Evolutionary conservation across 768 basidiomycete genomes (phyloP).

Genomic region (Amanita phalloides): DNA sequence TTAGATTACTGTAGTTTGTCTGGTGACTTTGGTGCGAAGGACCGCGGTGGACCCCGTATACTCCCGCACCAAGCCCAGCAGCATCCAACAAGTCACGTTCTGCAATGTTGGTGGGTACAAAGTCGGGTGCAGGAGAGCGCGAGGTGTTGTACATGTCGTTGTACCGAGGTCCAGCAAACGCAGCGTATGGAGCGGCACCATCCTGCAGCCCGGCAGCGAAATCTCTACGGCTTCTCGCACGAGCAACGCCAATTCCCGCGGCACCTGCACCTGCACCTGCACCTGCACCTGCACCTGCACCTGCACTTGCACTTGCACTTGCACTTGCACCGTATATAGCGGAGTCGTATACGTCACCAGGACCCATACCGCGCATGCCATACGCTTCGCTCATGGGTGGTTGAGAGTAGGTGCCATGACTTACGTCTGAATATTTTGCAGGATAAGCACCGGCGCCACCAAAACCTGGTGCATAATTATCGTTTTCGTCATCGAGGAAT

Average conservation of each 20-base stretch:
- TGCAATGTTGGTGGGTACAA: conserved; percentile 6
- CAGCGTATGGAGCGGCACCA: conserved; percentile 26
- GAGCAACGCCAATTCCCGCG: conserved; percentile 32
- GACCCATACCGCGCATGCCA: conserved; percentile 36
- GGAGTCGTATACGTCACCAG: conserved; percentile 23
- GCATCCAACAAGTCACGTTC: conserved; percentile 14
- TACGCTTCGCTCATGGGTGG: conserved; percentile 38
- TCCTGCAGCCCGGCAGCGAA: conserved; percentile 25
- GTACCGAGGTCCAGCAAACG: conserved; percentile 20
- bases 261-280: conserved; percentile 19
- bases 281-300: conserved; percentile 20
- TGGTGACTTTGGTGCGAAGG: conserved; percentile 6
- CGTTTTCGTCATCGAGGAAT: conserved; percentile 45
- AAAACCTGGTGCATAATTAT: conserved; percentile 19
- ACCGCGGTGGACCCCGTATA: conserved; percentile 5
- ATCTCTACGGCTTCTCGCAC: conserved; percentile 26
- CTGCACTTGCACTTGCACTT: conserved; percentile 17
- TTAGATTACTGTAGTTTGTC: conserved; percentile 6
- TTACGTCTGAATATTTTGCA: conserved; percentile 31
- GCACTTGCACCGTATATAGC: conserved; percentile 15
- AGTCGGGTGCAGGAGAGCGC: conserved; percentile 5
- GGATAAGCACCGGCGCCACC: conserved; percentile 12
- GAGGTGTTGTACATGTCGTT: conserved; percentile 3
- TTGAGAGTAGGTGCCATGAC: conserved; percentile 49
- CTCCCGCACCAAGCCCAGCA: conserved; percentile 11